Base-by-base conservation (phyloP, 768 basidiomycete species). In the Rubroboletus satanas region DNA sequence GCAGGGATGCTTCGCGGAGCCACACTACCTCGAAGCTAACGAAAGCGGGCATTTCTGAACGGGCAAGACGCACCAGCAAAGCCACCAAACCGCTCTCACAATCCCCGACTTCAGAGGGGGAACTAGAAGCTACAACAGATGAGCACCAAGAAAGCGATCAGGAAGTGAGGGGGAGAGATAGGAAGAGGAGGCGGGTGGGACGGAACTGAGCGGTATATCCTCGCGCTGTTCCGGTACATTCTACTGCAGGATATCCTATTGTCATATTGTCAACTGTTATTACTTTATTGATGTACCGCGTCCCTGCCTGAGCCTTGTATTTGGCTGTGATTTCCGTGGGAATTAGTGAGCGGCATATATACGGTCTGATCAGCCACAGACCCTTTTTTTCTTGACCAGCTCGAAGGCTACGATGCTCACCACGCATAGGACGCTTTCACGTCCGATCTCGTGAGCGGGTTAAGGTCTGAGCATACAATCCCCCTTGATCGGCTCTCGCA, bases 391-490 rank as follows among this genome's bases (percentile, higher is more conserved):
- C 31, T 15, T 9, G 45, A 68, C 68, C 75, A 79, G 78, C 63
- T 69, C 74, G 64, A 85, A 88, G 77, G 82, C 83, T 77, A 81
- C 83, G 78, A 83, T 72, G 83, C 84, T 86, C 83, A 82, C 73
- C 59, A 73, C 83, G 65, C 61, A 82, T 79, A 75, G 75, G 77
- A 75, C 54, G 62, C 11, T 55, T 54, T 35, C 14, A 18, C 57
- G 54, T 72, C 66, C 64, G 57, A 56, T 52, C 59, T 85, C 71
- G 77, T 83, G 83, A 87, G 84, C 85, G 84, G 87, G 85, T 80
- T 77, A 88, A 88, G 84, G 85, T 87, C 85, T 85, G 86, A 87
- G 84, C 71, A 79, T 82, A 65, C 55, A 81, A 73, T 81, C 82
- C 80, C 78, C 79, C 77, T 77, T 53, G 80, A 82, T 78, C 62